A percentile compares a stretch with the other conserved stretches of the same genome.
phyloP scores from a whole-genome alignment of 306 rosid genomes.

The Phaseolus lunatus region DNA sequence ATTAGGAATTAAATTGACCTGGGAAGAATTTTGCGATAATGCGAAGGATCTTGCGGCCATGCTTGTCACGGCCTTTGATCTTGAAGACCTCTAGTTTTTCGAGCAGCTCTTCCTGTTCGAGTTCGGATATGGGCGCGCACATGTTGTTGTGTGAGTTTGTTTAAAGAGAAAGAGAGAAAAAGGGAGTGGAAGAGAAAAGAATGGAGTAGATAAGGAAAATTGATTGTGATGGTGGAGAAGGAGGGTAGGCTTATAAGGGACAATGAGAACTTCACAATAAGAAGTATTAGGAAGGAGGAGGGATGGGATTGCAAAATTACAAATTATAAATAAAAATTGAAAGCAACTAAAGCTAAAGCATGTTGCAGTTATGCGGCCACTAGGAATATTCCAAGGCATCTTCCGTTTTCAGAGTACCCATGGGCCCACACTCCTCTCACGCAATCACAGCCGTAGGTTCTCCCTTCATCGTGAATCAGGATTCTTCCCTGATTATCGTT shows the following conservation, averaged over 20 bases:
- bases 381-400: constrained; percentile 65
- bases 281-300: not conserved
- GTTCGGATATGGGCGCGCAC: constrained; percentile 52
- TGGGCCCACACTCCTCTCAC: constrained; percentile 20
- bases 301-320: not conserved
- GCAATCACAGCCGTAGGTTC: constrained; percentile 42
- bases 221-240: not conserved
- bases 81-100: constrained; percentile 73
- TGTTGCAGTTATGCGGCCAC: constrained; percentile 40
- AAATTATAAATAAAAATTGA: no score
- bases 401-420: constrained; percentile 36
- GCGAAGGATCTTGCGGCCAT: constrained; percentile 78
- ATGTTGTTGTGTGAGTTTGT: constrained; percentile 37
- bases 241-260: not conserved
- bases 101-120: constrained; percentile 65
- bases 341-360: not conserved
- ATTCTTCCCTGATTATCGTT: not conserved
- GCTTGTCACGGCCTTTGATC: constrained; percentile 84
- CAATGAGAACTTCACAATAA: not conserved
- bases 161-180: not conserved
- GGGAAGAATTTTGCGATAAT: constrained; percentile 85
- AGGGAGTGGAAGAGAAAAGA: not conserved
- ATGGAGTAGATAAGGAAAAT: not conserved
- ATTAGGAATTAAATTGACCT: constrained; percentile 47
- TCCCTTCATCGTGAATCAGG: no score